phyloP scores from a whole-genome alignment of 768 basidiomycete genomes.

The Pholiota molesta region DNA sequence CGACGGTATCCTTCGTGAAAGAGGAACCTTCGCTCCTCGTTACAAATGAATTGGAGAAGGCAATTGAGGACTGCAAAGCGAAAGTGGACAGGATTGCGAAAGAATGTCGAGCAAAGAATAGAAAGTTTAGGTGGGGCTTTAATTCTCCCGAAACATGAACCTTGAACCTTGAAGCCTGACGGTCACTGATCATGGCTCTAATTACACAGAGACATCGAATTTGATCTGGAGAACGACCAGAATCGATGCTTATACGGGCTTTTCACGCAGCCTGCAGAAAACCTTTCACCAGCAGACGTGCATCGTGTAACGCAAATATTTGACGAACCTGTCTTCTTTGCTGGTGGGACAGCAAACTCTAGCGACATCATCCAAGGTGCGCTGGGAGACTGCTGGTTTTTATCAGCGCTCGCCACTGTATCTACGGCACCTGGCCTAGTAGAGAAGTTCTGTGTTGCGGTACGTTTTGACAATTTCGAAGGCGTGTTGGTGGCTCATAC shows the following conservation, averaged over 20 bases:
- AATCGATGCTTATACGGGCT: conserved; percentile 44
- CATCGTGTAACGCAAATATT: conserved; percentile 55
- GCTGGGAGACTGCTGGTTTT: conserved; percentile 60
- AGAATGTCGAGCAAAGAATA: conserved; percentile 49
- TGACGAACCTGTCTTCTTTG: conserved; percentile 52
- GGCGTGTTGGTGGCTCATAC: neutral
- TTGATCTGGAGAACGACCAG: conserved; percentile 59
- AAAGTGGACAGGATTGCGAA: conserved; percentile 47
- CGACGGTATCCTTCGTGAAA: conserved; percentile 21
- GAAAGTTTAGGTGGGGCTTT: conserved; percentile 49
- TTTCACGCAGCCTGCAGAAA: conserved; percentile 13
- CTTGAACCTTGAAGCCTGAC: neutral
- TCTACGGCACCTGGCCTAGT: conserved; percentile 49
- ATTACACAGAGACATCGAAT: conserved; percentile 49
- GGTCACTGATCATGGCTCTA: neutral
- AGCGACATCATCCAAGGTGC: conserved; percentile 54
- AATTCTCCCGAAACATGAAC: neutral
- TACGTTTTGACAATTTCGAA: conserved; percentile 18
- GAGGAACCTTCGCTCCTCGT: conserved; percentile 27
- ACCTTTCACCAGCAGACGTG: conserved; percentile 25
- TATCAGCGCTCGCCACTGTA: conserved; percentile 54
- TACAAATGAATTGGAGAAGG: conserved; percentile 47
- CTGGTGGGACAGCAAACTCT: conserved; percentile 36
- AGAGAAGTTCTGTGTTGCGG: conserved; percentile 45
- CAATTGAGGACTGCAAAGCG: conserved; percentile 45